A percentile compares a stretch with the other conserved stretches of the same genome.
Evolutionary conservation across 1,284 basidiomycete species (phyloP).

Genomic region (Sporisorium graminicola): DNA sequence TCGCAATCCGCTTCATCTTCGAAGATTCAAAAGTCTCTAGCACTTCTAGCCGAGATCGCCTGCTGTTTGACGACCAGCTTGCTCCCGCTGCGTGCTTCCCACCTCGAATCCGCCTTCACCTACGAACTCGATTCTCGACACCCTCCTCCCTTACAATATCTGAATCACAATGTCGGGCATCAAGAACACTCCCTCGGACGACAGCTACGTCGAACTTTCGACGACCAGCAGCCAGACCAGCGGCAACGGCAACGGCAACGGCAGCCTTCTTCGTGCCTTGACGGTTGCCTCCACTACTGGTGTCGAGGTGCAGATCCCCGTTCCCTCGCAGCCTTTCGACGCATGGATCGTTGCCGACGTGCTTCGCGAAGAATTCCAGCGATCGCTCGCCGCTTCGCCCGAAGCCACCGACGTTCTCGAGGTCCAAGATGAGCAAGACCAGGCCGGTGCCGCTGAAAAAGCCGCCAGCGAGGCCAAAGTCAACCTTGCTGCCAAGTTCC

Average conservation of each 20-base stretch:
- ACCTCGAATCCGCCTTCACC: not conserved
- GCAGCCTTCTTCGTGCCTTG: slow-evolving; percentile 40
- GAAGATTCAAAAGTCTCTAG: not conserved
- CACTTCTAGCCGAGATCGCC: slow-evolving; percentile 18
- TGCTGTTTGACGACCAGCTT: slow-evolving; percentile 50
- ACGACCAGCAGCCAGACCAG: slow-evolving; percentile 47
- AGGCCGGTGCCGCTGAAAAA: slow-evolving; percentile 42
- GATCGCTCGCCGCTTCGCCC: slow-evolving; percentile 55
- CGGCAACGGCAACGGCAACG: slow-evolving; percentile 44
- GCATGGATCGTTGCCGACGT: slow-evolving; percentile 64
- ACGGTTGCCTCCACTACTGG: slow-evolving; percentile 38
- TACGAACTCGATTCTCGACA: not conserved
- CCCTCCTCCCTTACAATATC: not conserved
- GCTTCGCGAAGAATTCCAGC: slow-evolving; percentile 62
- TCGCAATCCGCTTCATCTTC: slow-evolving; percentile 10
- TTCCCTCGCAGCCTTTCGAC: slow-evolving; percentile 58
- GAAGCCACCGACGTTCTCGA: slow-evolving; percentile 48
- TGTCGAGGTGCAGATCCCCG: slow-evolving; percentile 56
- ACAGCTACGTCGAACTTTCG: slow-evolving; percentile 52
- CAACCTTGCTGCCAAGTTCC: slow-evolving; percentile 67
- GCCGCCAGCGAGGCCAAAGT: slow-evolving; percentile 48
- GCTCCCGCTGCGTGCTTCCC: slow-evolving; percentile 7
- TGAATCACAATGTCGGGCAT: slow-evolving; percentile 29
- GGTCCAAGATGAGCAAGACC: slow-evolving; percentile 60
- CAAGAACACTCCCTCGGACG: slow-evolving; percentile 50